These are phyloP conservation scores for Camellia sinensis DNA, from an alignment of 148 eudicot species.

Conservation along the genomic window DNA sequence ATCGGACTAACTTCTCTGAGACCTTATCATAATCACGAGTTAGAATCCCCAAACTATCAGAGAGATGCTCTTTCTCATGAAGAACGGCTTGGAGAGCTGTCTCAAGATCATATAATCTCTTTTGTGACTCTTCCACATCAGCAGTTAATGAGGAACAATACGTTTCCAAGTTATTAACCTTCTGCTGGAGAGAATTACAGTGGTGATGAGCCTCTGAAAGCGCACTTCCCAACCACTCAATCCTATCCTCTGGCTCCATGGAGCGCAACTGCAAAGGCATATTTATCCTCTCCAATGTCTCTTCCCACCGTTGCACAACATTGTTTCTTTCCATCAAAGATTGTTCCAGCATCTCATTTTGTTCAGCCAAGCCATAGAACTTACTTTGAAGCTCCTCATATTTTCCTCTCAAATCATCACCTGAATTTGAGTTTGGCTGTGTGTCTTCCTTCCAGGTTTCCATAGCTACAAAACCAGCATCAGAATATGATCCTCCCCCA, in stretches of 20 bases:
- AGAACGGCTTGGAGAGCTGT: conserved; percentile 40
- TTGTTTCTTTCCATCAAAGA: conserved; percentile 89
- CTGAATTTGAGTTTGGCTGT: conserved; percentile 38
- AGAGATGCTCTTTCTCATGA: no score
- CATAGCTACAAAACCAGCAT: conserved; percentile 45
- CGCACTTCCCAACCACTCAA: conserved; percentile 85
- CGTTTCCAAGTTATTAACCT: conserved; percentile 58
- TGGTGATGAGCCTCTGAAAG: conserved; percentile 74
- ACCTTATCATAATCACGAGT: no score
- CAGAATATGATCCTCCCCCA: conserved; percentile 64
- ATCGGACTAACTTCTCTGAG: no score
- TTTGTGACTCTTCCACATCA: conserved; percentile 62
- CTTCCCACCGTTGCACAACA: conserved; percentile 93
- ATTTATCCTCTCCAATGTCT: conserved; percentile 67
- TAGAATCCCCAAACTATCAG: no score
- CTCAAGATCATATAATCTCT: conserved; percentile 54
- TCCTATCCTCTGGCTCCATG: conserved; percentile 91
- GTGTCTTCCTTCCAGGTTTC: conserved; percentile 70
- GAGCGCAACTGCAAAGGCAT: conserved; percentile 79
- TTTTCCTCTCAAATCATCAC: conserved; percentile 65
- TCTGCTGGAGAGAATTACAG: conserved; percentile 79
- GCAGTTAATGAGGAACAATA: conserved; percentile 48
- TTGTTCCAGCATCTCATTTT: conserved; percentile 97
- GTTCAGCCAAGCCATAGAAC: conserved; percentile 90
- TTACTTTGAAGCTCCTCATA: conserved; percentile 82